Conservation (phyloP, 2,329 filamentous ascomycete species). For the Trichoderma aggressivum region DNA sequence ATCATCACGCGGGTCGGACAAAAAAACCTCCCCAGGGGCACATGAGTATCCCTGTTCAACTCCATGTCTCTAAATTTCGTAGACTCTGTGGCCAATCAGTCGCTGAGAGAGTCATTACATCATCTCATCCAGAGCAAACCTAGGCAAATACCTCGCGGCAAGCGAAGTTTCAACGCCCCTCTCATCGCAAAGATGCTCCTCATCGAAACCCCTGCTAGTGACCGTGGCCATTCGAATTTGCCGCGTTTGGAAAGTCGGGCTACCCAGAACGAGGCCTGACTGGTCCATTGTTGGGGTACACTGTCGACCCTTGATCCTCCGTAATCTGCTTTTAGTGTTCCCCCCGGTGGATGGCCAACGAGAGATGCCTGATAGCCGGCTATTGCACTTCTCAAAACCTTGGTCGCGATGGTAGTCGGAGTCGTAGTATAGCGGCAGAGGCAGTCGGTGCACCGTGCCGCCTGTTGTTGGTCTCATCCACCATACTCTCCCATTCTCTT, state of each 20-base stretch:
- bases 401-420: background rate
- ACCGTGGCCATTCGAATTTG: background rate
- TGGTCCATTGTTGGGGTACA: slow-evolving; percentile 3
- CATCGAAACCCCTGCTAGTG: background rate
- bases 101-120: background rate
- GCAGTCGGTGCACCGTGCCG: background rate
- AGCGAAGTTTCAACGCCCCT: slow-evolving; percentile 14
- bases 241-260: slow-evolving; percentile 14
- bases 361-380: slow-evolving; percentile 9
- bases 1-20: slow-evolving; percentile 10
- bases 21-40: background rate
- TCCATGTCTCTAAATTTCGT: slow-evolving; percentile 17
- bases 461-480: slow-evolving; percentile 1
- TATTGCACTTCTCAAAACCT: slow-evolving; percentile 1
- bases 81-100: slow-evolving; percentile 3
- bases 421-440: background rate
- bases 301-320: slow-evolving; percentile 14
- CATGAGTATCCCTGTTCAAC: slow-evolving; percentile 12
- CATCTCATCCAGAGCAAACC: background rate
- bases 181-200: slow-evolving; percentile 9
- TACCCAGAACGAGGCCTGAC: slow-evolving; percentile 1
- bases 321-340: slow-evolving; percentile 16
- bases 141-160: slow-evolving; percentile 7
- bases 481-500: background rate
- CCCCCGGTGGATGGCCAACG: background rate